These are phyloP conservation scores for Phytophthora quininea DNA, from an alignment of 352 stramenopile genomes.

Conservation along the genomic window DNA sequence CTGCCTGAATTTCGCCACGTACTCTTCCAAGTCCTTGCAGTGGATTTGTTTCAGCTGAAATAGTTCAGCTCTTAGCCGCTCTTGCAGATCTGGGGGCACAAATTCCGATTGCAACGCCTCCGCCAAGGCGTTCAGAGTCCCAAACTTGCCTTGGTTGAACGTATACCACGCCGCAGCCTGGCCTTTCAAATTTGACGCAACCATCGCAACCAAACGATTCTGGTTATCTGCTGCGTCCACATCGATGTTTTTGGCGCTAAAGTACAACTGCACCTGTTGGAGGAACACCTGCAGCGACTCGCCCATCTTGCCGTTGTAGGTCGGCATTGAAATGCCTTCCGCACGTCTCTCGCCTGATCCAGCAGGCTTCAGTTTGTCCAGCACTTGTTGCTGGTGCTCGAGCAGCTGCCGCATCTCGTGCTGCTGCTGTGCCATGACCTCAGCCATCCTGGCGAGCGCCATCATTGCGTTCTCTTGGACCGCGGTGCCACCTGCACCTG, in stretches of 20 bases:
- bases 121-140: constrained; percentile 2
- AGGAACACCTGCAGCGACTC: constrained; percentile 16
- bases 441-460: not conserved
- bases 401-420: not conserved
- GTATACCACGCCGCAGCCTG: constrained; percentile 13
- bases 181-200: constrained; percentile 6
- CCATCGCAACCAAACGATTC: constrained; percentile 1
- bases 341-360: not conserved
- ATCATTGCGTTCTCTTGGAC: not conserved
- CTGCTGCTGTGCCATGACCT: not conserved
- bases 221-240: constrained; percentile 7
- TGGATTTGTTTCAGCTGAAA: constrained; percentile 7
- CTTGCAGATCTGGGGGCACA: constrained; percentile 12
- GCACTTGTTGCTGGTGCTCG: not conserved
- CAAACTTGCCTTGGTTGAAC: constrained; percentile 9
- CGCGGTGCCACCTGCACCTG: not conserved
- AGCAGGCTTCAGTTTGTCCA: not conserved
- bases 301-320: constrained; percentile 4
- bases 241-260: constrained; percentile 14
- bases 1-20: constrained; percentile 10
- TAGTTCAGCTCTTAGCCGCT: constrained; percentile 5
- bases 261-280: constrained; percentile 6
- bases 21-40: constrained; percentile 6
- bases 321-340: constrained; percentile 12
- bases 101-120: constrained; percentile 7